Evolutionary conservation across 148 eudicot species (phyloP), one percentile per base, ranked within the genome.

Genomic region (Oxyria digyna): DNA sequence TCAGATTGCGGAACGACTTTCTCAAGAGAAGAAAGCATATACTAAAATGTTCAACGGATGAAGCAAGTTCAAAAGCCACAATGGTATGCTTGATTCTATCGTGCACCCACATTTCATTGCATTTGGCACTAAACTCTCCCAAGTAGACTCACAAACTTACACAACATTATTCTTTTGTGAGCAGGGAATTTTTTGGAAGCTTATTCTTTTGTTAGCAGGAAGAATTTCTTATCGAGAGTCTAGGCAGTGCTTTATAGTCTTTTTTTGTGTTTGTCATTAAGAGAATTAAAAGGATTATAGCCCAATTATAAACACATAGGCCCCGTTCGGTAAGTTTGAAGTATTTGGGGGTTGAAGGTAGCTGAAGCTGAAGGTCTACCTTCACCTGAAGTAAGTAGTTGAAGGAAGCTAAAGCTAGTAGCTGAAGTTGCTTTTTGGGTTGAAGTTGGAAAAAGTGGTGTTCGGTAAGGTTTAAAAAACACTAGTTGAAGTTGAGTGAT

Each of bases 1-100:
- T 21, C 83, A 89, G 97, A 91, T 91, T 73, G 87, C 93, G 71
- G 96, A 85, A 65, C 82, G 89, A 67, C 83, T 70, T 74, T 76
- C 81, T 18, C 76, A 52, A 71, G 97, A 91, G 89, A 91, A 89
- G 72, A 87, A 85, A 70, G 81, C 87, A 21, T 91, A 80, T 75
- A 70, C 91, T 43, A 91, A 77, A 74, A 91, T 91, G 93, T 91
- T 91, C 72, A 62, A 38, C 67, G 4, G 67, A 9, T 50, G 49
- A 45, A 45, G 49, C 49, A 55, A 29, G 67, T 14, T 62, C 67
- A 31, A 62, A 62, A 50, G 26, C 57, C 57, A 50, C 9, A 50
- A 6, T 18, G 26, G 57, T 18, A 18, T 50, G 57, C 10, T 8
- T 21, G 27, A 50, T n/a, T n/a, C n/a, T n/a, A n/a, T n/a, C n/a